Percentiles rank a stretch among this genome's conserved stretches.
These are phyloP conservation scores for Parsonsia alboflavescens DNA, from an alignment of 257 asterid species.

Conservation along the genomic window DNA sequence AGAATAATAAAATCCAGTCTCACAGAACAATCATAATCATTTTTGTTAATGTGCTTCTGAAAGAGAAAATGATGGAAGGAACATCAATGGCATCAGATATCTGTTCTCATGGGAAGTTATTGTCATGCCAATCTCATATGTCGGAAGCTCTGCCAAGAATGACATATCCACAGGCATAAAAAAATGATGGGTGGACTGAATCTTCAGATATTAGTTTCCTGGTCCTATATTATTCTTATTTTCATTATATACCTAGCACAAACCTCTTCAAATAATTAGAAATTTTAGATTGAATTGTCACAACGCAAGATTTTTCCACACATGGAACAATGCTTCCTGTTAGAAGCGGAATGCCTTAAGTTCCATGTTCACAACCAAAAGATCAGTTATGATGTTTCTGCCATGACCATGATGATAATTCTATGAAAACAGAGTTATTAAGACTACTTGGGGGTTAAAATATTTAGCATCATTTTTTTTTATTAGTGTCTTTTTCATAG, in stretches of 20 bases:
- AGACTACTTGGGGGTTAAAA: too few relatives aligned
- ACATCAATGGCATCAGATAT: neutral
- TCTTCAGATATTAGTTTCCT: neutral
- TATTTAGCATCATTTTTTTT: too few relatives aligned
- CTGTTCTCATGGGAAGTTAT: neutral
- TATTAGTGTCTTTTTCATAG: too few relatives aligned
- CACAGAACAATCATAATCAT: too few relatives aligned
- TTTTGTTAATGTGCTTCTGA: neutral
- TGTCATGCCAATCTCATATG: neutral
- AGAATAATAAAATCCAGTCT: neutral
- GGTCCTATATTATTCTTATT: neutral
- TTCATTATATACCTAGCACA: neutral
- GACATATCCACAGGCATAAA: neutral
- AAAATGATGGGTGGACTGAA: neutral
- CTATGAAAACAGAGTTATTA: too few relatives aligned
- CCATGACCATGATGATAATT: too few relatives aligned
- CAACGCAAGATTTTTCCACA: neutral
- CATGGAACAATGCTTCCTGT: neutral
- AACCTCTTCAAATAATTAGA: neutral
- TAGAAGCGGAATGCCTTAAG: neutral
- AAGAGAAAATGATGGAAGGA: neutral
- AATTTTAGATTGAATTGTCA: neutral
- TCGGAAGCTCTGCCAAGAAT: neutral
- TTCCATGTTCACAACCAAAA: neutral
- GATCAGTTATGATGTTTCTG: neutral